phyloP scores from a whole-genome alignment of 768 basidiomycete genomes.

The Omphalotus guepiniiformis region DNA sequence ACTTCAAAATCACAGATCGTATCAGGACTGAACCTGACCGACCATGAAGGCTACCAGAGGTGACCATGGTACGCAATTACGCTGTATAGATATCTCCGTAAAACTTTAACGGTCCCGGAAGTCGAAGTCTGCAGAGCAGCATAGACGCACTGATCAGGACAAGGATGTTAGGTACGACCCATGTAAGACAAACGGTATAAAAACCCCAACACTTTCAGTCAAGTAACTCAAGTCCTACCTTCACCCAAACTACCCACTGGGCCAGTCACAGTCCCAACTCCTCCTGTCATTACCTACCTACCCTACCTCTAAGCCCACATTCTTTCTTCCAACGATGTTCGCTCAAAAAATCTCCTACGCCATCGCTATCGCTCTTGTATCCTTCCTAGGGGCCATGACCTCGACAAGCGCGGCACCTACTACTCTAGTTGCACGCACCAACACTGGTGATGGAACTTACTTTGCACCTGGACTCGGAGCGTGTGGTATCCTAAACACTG shows the following conservation, averaged over 20 bases:
- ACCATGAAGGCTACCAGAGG: too few relatives aligned
- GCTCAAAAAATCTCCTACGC: neutral
- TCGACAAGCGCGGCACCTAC: neutral
- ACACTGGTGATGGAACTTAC: slow-evolving; percentile 22
- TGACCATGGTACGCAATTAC: too few relatives aligned
- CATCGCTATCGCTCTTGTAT: neutral
- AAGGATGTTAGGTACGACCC: too few relatives aligned
- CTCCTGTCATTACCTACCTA: neutral
- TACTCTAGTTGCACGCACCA: neutral
- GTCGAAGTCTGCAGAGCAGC: too few relatives aligned
- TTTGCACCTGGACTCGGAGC: slow-evolving; percentile 34
- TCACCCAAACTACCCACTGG: slow-evolving; percentile 11
- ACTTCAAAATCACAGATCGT: too few relatives aligned
- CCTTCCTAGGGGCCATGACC: neutral
- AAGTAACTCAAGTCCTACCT: too few relatives aligned
- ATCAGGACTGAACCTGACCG: too few relatives aligned
- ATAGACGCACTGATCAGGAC: too few relatives aligned
- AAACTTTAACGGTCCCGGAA: too few relatives aligned
- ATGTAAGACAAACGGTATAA: too few relatives aligned
- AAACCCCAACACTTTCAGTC: too few relatives aligned
- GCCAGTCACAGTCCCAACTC: neutral
- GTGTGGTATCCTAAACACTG: slow-evolving; percentile 32
- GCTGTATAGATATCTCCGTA: too few relatives aligned
- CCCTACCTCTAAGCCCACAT: neutral
- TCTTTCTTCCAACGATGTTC: neutral